These are phyloP conservation scores for Aspergillus nanangensis DNA, from an alignment of 495 filamentous ascomycete genomes.

Conservation along the genomic window DNA sequence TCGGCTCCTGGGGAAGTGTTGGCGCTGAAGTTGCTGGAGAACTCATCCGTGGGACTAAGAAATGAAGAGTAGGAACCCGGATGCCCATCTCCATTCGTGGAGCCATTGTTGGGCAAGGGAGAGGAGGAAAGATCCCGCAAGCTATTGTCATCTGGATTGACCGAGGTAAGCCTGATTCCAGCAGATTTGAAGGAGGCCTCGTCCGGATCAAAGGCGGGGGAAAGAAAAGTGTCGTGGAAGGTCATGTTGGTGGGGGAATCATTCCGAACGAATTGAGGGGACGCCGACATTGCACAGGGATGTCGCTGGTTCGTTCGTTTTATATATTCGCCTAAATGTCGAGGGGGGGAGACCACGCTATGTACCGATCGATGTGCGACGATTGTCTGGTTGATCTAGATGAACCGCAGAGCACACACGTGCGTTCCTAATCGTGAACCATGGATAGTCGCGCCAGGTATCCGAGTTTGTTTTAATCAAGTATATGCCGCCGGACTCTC, in stretches of 20 bases:
- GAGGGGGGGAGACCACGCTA: too few relatives aligned
- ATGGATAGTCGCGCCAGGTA: not conserved
- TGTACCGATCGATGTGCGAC: too few relatives aligned
- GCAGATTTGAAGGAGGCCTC: slow-evolving; percentile 32
- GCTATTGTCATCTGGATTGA: slow-evolving; percentile 11
- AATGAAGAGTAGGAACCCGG: slow-evolving; percentile 16
- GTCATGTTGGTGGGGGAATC: slow-evolving; percentile 16
- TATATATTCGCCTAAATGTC: too few relatives aligned
- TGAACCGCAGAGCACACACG: not conserved
- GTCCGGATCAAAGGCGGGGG: slow-evolving; percentile 35
- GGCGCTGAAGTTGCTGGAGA: slow-evolving; percentile 16
- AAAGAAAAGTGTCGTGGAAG: slow-evolving; percentile 27
- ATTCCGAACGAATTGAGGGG: slow-evolving; percentile 20
- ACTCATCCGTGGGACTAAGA: slow-evolving; percentile 16
- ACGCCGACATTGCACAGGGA: slow-evolving; percentile 16
- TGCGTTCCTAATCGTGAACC: not conserved
- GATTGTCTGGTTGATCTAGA: too few relatives aligned
- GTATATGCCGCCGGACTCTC: not conserved
- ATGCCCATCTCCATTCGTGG: slow-evolving; percentile 3
- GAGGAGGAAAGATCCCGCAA: slow-evolving; percentile 14
- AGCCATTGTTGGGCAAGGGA: slow-evolving; percentile 1
- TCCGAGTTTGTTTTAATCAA: not conserved
- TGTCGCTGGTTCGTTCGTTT: too few relatives aligned
- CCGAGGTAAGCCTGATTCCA: slow-evolving; percentile 31
- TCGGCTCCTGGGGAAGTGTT: slow-evolving; percentile 17